Percentiles rank a stretch among this genome's conserved stretches.
These are phyloP conservation scores for Pyronema domesticum DNA, from an alignment of 495 filamentous ascomycete genomes.

Conservation along the genomic window DNA sequence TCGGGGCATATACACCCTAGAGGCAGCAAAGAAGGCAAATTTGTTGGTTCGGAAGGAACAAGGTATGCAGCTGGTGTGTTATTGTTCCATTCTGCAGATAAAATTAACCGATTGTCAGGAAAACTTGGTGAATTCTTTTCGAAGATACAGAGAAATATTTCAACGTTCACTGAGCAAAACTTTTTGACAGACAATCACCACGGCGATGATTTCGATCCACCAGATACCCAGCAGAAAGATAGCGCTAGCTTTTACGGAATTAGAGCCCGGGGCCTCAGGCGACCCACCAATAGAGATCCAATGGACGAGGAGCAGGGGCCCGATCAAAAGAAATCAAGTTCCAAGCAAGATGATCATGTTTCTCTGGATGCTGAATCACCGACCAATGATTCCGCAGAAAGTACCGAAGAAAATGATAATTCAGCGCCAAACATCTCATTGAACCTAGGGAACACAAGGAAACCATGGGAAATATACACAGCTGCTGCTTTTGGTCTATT, in stretches of 20 bases:
- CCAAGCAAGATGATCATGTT: too few species aligned
- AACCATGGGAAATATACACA: slow-evolving; percentile 12
- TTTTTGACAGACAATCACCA: background rate
- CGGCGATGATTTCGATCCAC: too few species aligned
- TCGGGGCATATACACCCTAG: background rate
- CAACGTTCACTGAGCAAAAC: too few species aligned
- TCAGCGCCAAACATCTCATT: slow-evolving; percentile 23
- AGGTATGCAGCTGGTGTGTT: background rate
- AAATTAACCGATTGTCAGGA: background rate
- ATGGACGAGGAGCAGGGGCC: background rate
- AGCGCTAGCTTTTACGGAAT: background rate
- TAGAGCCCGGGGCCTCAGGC: background rate
- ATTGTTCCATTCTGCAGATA: background rate
- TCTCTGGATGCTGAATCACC: too few species aligned
- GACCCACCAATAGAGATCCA: background rate
- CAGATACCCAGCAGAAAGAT: background rate
- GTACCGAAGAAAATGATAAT: background rate
- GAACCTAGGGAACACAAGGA: slow-evolving; percentile 8
- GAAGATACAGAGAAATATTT: background rate
- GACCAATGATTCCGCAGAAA: too few species aligned
- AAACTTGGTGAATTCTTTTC: background rate
- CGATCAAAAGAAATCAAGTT: background rate
- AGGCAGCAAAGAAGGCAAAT: background rate
- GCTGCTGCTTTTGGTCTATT: slow-evolving; percentile 14
- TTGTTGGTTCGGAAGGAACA: background rate